phyloP scores from a whole-genome alignment of 352 stramenopile species.

The Thalassiosira hispida region DNA sequence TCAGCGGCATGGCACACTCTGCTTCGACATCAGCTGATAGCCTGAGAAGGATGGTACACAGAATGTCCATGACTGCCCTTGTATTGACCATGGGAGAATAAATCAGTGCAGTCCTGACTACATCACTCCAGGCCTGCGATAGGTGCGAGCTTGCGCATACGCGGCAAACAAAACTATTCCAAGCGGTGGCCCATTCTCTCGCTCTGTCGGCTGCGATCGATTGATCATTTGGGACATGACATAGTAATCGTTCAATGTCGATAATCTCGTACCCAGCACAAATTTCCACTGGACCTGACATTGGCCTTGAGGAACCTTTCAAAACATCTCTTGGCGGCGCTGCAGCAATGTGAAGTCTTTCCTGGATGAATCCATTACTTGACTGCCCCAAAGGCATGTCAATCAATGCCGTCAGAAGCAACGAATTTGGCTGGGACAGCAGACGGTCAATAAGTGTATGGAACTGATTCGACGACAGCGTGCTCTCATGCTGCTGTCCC shows the following conservation, averaged over 20 bases:
- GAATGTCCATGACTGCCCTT: slow-evolving; percentile 36
- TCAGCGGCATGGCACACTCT: slow-evolving; percentile 53
- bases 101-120: slow-evolving; percentile 30
- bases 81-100: slow-evolving; percentile 35
- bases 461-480: slow-evolving; percentile 6
- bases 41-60: slow-evolving; percentile 55
- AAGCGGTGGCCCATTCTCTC: slow-evolving; percentile 60
- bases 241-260: slow-evolving; percentile 35
- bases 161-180: slow-evolving; percentile 59
- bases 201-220: slow-evolving; percentile 11
- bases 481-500: slow-evolving; percentile 12
- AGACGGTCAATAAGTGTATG: slow-evolving; percentile 37
- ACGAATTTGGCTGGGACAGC: slow-evolving; percentile 41
- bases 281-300: slow-evolving; percentile 58
- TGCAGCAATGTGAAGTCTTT: slow-evolving; percentile 30
- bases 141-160: slow-evolving; percentile 64
- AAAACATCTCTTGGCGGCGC: slow-evolving; percentile 41
- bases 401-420: slow-evolving; percentile 42
- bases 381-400: slow-evolving; percentile 46
- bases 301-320: slow-evolving; percentile 27
- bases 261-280: slow-evolving; percentile 67
- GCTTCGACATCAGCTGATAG: slow-evolving; percentile 30
- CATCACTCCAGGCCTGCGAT: slow-evolving; percentile 54
- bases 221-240: slow-evolving; percentile 24
- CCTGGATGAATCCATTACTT: slow-evolving; percentile 32